A percentile compares a stretch with the other conserved stretches of the same genome.
Evolutionary conservation across 164 flowering plant species (phyloP).

Genomic region (Cinnamomum chago): DNA sequence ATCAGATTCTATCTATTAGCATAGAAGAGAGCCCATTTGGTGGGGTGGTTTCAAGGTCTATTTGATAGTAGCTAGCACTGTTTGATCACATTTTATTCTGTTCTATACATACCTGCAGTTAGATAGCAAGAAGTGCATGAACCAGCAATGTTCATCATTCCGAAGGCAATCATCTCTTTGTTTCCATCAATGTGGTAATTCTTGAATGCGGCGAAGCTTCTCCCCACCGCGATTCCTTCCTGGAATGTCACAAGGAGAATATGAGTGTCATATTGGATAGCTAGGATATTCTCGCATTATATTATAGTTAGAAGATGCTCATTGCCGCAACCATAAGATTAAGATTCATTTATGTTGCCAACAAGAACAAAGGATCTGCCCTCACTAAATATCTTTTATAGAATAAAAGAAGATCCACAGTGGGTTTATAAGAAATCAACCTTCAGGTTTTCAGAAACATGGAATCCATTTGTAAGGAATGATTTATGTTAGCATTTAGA

Average conservation of each 20-base stretch:
- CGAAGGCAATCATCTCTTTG: conserved; percentile 95
- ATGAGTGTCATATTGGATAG: neutral
- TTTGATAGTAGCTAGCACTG: neutral
- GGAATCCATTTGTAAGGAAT: too few relatives aligned
- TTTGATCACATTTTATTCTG: neutral
- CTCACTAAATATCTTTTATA: too few relatives aligned
- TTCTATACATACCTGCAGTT: conserved; percentile 63
- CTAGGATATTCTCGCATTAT: neutral
- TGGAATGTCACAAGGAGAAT: conserved; percentile 16
- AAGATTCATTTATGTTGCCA: neutral
- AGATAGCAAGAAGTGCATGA: conserved; percentile 83
- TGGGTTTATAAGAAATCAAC: too few relatives aligned
- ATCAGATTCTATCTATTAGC: neutral
- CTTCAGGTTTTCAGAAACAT: too few relatives aligned
- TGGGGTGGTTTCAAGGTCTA: neutral
- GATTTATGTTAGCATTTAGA: too few relatives aligned
- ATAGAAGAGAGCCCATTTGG: neutral
- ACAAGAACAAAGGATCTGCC: neutral
- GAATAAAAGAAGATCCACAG: too few relatives aligned
- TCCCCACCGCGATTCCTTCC: conserved; percentile 91
- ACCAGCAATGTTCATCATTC: conserved; percentile 83
- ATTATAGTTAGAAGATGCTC: too few relatives aligned
- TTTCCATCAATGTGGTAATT: conserved; percentile 90
- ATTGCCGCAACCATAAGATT: too few relatives aligned
- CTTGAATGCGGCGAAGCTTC: conserved; percentile 88